Evolutionary conservation across 352 stramenopile species (phyloP).

Genomic region (Phytopythium chamaehyphon): DNA sequence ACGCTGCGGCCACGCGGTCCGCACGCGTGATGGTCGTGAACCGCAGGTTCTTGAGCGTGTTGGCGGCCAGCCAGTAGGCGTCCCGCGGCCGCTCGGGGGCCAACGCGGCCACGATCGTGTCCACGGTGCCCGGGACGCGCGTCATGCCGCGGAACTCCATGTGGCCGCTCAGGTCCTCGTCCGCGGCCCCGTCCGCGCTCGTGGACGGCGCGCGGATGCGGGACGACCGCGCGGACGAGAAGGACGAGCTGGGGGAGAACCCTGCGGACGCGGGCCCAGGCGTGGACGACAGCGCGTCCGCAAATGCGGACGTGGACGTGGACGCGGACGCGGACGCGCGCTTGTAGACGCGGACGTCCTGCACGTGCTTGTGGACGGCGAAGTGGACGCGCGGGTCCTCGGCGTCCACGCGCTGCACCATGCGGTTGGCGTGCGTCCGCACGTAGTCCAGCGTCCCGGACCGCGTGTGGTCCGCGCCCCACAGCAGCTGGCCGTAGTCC

Average conservation of each 20-base stretch:
- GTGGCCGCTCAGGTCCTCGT: conserved; percentile 19
- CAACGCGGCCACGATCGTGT: conserved; percentile 54
- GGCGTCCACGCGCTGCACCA: conserved; percentile 31
- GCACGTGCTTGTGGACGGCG: conserved; percentile 47
- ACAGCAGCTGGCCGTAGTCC: conserved; percentile 38
- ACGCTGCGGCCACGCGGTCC: conserved; percentile 18
- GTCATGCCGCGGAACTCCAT: conserved; percentile 71
- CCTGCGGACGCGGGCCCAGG: conserved; percentile 5
- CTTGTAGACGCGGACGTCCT: conserved; percentile 69
- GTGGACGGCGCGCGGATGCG: conserved; percentile 10
- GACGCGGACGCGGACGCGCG: conserved; percentile 26
- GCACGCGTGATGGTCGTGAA: conserved; percentile 39
- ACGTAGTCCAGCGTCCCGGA: conserved; percentile 56
- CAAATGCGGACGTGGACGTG: conserved; percentile 5
- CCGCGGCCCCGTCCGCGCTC: conserved; percentile 4
- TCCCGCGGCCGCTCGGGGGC: conserved; percentile 54
- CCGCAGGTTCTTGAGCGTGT: conserved; percentile 61
- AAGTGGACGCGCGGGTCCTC: conserved; percentile 56
- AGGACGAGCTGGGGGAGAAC: conserved; percentile 16
- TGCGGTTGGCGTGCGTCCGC: conserved; percentile 38
- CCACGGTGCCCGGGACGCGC: conserved; percentile 48
- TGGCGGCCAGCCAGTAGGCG: conserved; percentile 69
- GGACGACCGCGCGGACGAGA: conserved; percentile 23
- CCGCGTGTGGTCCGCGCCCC: conserved; percentile 24
- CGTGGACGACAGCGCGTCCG: conserved; percentile 8